A percentile compares a stretch with the other conserved stretches of the same genome.
Conservation (phyloP, 176 grass and related monocot species). For the Metroxylon sagu region DNA sequence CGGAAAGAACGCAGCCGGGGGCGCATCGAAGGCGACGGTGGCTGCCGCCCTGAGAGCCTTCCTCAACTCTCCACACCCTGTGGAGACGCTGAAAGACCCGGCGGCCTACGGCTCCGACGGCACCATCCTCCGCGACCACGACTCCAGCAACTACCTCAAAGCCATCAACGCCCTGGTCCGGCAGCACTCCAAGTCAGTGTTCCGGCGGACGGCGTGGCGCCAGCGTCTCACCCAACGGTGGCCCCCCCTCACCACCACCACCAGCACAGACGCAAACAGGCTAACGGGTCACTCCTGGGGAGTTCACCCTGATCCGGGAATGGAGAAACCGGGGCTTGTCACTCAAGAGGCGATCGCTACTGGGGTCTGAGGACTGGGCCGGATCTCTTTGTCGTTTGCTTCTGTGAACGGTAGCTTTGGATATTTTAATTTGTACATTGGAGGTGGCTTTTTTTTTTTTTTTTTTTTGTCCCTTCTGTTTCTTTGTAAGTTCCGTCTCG, state of each 20-base stretch:
- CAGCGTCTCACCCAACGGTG: constrained; percentile 16
- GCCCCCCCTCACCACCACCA: not conserved
- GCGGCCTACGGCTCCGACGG: constrained; percentile 71
- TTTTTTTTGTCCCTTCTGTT: too few species aligned
- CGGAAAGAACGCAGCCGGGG: constrained; percentile 4
- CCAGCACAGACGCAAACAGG: too few species aligned
- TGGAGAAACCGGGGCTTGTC: too few species aligned
- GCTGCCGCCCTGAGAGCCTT: constrained; percentile 64
- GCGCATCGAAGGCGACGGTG: constrained; percentile 30
- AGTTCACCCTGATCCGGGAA: too few species aligned
- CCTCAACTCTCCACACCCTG: constrained; percentile 90
- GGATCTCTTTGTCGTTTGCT: too few species aligned
- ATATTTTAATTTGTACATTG: too few species aligned
- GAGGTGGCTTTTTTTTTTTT: too few species aligned
- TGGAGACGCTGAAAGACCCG: constrained; percentile 89
- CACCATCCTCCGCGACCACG: constrained; percentile 92
- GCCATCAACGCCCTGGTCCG: constrained; percentile 38
- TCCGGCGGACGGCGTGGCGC: constrained; percentile 17
- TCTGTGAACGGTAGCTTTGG: too few species aligned
- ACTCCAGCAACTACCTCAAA: constrained; percentile 86
- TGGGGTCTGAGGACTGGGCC: too few species aligned
- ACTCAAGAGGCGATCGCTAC: too few species aligned
- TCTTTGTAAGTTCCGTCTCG: too few species aligned
- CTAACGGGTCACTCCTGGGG: too few species aligned
- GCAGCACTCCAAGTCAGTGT: constrained; percentile 35